These are phyloP conservation scores for Pleomassaria siparia DNA, from an alignment of 2,329 filamentous ascomycete species.

Conservation along the genomic window DNA sequence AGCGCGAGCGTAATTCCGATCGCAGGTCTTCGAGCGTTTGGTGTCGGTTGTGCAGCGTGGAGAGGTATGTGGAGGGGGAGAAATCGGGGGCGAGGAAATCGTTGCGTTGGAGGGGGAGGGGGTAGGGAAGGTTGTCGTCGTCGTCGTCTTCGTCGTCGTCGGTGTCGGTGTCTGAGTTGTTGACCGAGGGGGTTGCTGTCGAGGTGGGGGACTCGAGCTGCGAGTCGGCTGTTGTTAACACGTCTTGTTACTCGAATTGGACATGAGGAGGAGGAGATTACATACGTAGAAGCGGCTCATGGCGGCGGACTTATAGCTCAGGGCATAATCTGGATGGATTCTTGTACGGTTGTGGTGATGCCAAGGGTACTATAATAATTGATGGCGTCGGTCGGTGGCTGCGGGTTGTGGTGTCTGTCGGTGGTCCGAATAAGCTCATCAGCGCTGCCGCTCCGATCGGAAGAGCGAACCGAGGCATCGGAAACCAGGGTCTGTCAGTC, in stretches of 20 bases:
- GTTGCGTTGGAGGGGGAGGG: slow-evolving; percentile 75
- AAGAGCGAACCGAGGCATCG: slow-evolving; percentile 26
- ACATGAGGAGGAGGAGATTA: slow-evolving; percentile 3
- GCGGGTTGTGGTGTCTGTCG: not conserved
- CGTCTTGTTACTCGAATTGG: not conserved
- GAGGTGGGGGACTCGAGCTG: slow-evolving; percentile 7
- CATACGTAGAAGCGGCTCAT: slow-evolving; percentile 56
- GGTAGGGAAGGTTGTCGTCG: slow-evolving; percentile 75
- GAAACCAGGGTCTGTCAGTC: slow-evolving; percentile 14
- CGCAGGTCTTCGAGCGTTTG: slow-evolving; percentile 95
- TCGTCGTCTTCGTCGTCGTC: slow-evolving; percentile 67
- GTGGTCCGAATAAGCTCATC: slow-evolving; percentile 11
- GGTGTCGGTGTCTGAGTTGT: slow-evolving; percentile 63
- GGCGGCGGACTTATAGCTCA: slow-evolving; percentile 15
- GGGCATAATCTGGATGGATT: not conserved
- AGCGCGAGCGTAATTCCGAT: slow-evolving; percentile 78
- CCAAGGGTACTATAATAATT: too few species aligned
- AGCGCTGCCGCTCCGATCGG: slow-evolving; percentile 26
- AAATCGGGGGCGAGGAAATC: slow-evolving; percentile 80
- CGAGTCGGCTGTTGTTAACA: not conserved
- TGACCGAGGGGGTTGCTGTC: slow-evolving; percentile 3
- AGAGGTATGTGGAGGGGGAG: slow-evolving; percentile 79
- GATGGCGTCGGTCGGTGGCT: too few species aligned
- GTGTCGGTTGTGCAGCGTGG: slow-evolving; percentile 79
- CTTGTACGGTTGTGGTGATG: not conserved